Percentiles rank a stretch among this genome's conserved stretches.
Evolutionary conservation across 2,329 filamentous ascomycete species (phyloP).

Genomic region (Fusarium sacchari): DNA sequence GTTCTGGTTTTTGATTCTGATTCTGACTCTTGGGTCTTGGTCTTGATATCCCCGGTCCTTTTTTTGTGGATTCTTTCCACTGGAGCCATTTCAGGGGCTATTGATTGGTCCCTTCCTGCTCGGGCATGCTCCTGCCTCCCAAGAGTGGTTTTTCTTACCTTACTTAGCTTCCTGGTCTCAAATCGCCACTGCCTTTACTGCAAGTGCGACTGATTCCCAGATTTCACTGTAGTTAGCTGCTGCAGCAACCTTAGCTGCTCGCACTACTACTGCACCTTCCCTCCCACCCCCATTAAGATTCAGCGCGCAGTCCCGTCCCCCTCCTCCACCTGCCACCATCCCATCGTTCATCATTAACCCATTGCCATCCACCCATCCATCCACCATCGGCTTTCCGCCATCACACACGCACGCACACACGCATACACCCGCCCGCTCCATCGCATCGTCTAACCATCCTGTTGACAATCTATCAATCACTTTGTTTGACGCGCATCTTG

Average conservation of each 20-base stretch:
- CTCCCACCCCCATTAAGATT: conserved; percentile 40
- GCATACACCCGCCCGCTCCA: conserved; percentile 42
- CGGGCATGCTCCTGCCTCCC: conserved; percentile 22
- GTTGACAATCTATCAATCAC: conserved; percentile 10
- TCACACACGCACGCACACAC: conserved; percentile 32
- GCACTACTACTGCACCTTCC: conserved; percentile 39
- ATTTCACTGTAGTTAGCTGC: conserved; percentile 23
- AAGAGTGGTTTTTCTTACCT: conserved; percentile 24
- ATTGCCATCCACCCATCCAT: conserved; percentile 36
- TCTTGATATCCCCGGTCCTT: conserved; percentile 25
- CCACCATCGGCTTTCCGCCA: conserved; percentile 43
- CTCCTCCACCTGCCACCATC: conserved; percentile 36
- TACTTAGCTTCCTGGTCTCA: conserved; percentile 33
- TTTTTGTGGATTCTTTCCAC: conserved; percentile 20
- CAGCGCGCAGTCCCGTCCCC: conserved; percentile 41
- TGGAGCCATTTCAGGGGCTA: conserved; percentile 18
- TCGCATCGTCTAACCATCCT: conserved; percentile 41
- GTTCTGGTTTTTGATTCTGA: conserved; percentile 14
- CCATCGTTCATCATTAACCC: conserved; percentile 35
- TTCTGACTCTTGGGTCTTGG: conserved; percentile 13
- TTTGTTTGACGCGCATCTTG: conserved; percentile 20
- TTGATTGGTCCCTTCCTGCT: conserved; percentile 28
- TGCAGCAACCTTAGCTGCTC: conserved; percentile 15
- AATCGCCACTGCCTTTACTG: conserved; percentile 33
- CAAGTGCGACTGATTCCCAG: conserved; percentile 32